Base-by-base conservation (phyloP, 2,329 filamentous ascomycete genomes). In the Scedosporium minutisporum region DNA sequence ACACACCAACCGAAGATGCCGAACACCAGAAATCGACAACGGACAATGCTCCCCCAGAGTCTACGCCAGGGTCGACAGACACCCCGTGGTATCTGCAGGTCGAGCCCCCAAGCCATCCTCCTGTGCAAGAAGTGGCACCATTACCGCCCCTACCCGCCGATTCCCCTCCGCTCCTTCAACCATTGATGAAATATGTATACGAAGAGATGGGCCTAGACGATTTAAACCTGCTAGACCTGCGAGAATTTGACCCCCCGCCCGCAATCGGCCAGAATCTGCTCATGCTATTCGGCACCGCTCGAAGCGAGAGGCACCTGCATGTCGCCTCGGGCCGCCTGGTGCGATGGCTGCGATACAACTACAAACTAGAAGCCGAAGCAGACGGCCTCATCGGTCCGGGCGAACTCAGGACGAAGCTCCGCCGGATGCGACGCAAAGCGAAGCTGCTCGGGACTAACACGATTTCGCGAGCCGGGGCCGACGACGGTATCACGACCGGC, bases 301-400 rank as follows among this genome's bases (percentile, higher is more conserved):
- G 95, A 64, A 96, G 91, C 69, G 91, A 97, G 73, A 92, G 93
- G 61, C 95, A 99, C 76, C 79, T 99, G 42, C 93, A 96, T 71
- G 88, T 96, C 23, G 91, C 91, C 1, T 91, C 93, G 0, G 92
- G 96, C 70, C 86, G 91, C n/a, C 83, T 96, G 27, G 91, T 93
- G 66, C 85, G 93, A 64, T 97, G 91, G 89, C 77, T 97, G 55
- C 83, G 92, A 61, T 86, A 82, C 51, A 83, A 86, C 12, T 85
- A 91, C 73, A 86, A 87, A 62, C 77, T 97, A 44, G 78, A 82
- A 2, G 91, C 93, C 0, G 84, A 87, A 67, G 93, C 95, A 0
- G 95, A 96, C 71, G 95, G 95, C 0, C 76, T 97, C 51, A 81
- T 99, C 63, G 93, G 95, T 1, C 84, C 93, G 33, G 95, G 96